Conservation (phyloP, 2,329 filamentous ascomycete genomes). For the Botryotinia globosa region DNA sequence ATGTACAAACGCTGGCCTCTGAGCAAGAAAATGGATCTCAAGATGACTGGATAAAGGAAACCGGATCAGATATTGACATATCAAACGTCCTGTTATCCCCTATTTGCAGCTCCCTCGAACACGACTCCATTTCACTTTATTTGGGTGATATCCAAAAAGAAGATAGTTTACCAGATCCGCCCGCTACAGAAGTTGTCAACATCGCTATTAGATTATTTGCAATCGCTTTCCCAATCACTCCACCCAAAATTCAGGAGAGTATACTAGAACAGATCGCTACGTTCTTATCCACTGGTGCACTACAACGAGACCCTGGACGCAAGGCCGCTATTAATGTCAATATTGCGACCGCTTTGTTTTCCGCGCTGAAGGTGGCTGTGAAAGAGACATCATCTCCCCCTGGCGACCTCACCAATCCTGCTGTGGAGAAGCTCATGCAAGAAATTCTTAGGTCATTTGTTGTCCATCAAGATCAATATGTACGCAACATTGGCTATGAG, state of each 20-base stretch:
- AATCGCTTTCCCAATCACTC: conserved; percentile 83
- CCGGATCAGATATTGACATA: conserved; percentile 62
- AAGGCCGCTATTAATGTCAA: conserved; percentile 92
- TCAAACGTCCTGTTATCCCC: conserved; percentile 64
- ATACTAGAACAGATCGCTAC: conserved; percentile 91
- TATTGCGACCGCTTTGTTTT: conserved; percentile 75
- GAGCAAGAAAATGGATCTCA: conserved; percentile 56
- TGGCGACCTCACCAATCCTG: conserved; percentile 69
- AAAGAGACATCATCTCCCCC: conserved; percentile 72
- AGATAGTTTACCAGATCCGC: conserved; percentile 64
- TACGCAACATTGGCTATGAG: conserved; percentile 81
- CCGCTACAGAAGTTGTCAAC: conserved; percentile 91
- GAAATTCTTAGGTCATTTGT: conserved; percentile 72
- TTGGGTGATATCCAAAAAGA: conserved; percentile 49
- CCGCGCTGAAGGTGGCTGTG: conserved; percentile 77
- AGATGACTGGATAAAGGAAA: conserved; percentile 51
- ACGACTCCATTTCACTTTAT: conserved; percentile 83
- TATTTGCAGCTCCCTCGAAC: conserved; percentile 79
- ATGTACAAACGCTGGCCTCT: conserved; percentile 66
- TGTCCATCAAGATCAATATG: conserved; percentile 77
- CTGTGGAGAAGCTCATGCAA: conserved; percentile 81
- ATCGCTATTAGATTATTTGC: conserved; percentile 91
- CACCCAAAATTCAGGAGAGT: conserved; percentile 90
- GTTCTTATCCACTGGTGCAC: conserved; percentile 73
- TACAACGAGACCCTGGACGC: conserved; percentile 82